A percentile compares a stretch with the other conserved stretches of the same genome.
Evolutionary conservation across 140 eudicot species (phyloP).

Genomic region (Oenanthe javanica): DNA sequence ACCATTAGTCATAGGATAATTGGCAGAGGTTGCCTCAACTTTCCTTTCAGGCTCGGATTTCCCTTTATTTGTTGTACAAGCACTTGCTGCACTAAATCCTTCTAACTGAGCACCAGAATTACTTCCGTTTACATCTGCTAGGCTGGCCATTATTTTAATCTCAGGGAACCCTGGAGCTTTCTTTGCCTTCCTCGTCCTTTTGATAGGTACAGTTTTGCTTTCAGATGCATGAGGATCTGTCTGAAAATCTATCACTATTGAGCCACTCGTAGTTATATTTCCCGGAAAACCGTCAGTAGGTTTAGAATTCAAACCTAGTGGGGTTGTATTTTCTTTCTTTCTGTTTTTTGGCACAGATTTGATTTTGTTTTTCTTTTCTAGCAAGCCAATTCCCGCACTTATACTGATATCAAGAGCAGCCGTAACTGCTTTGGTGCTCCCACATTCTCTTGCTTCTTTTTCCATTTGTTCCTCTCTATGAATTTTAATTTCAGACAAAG

Average conservation of each 20-base stretch:
- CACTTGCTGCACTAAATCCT: background rate
- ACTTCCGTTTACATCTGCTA: constrained; percentile 22
- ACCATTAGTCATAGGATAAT: background rate
- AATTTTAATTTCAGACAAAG: constrained; percentile 6
- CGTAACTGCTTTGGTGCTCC: background rate
- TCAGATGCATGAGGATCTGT: constrained; percentile 8
- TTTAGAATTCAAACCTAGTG: constrained; percentile 7
- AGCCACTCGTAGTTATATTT: constrained; percentile 8
- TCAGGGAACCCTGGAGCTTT: constrained; percentile 6
- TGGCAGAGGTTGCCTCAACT: background rate
- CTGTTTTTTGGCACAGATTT: constrained; percentile 18
- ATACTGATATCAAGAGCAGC: constrained; percentile 1
- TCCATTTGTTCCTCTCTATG: background rate
- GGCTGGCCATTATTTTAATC: constrained; percentile 1
- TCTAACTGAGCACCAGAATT: constrained; percentile 7
- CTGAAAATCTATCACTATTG: constrained; percentile 26
- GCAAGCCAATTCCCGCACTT: background rate
- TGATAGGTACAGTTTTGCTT: constrained; percentile 9
- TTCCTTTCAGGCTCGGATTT: constrained; percentile 12
- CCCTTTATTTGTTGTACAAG: constrained; percentile 1
- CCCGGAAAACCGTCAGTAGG: background rate
- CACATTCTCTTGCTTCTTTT: background rate
- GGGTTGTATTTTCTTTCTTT: constrained; percentile 24
- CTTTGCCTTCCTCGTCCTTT: constrained; percentile 7
- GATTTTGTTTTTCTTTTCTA: background rate